Evolutionary conservation across 805 yeast genomes (phyloP).

Genomic region (Hanseniaspora taiwanica): DNA sequence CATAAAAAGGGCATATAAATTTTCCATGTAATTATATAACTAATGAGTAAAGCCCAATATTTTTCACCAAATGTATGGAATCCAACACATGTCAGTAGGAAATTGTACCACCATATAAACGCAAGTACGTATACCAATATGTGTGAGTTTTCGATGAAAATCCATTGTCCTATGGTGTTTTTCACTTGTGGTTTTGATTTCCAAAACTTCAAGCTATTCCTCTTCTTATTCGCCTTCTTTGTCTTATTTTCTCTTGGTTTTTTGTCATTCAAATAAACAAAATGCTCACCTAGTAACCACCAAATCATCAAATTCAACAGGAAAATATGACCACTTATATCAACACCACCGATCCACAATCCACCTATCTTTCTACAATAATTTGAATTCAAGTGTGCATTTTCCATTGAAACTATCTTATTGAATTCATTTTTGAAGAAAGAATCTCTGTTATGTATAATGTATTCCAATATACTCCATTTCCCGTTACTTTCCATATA

Average conservation of each 20-base stretch:
- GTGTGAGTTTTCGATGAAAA: not conserved
- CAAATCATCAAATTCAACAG: conserved; percentile 32
- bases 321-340: conserved; percentile 91
- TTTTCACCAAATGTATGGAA: conserved; percentile 78
- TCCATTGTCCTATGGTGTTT: not conserved
- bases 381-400: not conserved
- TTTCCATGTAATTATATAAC: conserved; percentile 28
- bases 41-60: conserved; percentile 53
- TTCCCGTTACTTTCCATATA: not conserved
- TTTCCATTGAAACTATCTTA: not conserved
- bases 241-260: not conserved
- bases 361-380: conserved; percentile 50
- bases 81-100: conserved; percentile 67
- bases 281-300: conserved; percentile 51
- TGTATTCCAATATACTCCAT: not conserved
- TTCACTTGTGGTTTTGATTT: too few species aligned
- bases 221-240: not conserved
- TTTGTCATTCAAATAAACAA: not conserved
- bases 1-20: too few species aligned
- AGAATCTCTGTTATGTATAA: not conserved
- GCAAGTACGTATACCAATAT: conserved; percentile 16
- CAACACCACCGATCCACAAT: conserved; percentile 76
- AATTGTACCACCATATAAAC: conserved; percentile 71
- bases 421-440: not conserved
- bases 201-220: too few species aligned